Percentiles rank a stretch among this genome's conserved stretches.
Evolutionary conservation across 2,329 filamentous ascomycete genomes (phyloP).

Genomic region (Paracoccidioides brasiliensis): DNA sequence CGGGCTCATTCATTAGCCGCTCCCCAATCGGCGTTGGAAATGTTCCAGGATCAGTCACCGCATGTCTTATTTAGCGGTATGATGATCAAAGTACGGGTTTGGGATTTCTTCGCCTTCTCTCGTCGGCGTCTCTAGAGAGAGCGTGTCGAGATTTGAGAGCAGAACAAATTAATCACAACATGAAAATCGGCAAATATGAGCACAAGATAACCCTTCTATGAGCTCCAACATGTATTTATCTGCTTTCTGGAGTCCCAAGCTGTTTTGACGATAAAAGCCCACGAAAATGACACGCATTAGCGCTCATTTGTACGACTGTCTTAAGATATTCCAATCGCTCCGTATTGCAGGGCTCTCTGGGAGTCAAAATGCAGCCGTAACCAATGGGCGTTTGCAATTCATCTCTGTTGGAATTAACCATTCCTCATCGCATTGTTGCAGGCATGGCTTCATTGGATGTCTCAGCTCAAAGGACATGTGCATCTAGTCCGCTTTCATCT

Average conservation of each 20-base stretch:
- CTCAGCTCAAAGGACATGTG: constrained; percentile 12
- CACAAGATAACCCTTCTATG: neutral
- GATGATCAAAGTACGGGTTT: neutral
- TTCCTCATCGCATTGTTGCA: constrained; percentile 23
- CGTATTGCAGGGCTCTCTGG: neutral
- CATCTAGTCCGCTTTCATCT: constrained; percentile 20
- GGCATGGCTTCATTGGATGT: constrained; percentile 17
- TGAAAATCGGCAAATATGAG: neutral
- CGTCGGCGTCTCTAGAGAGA: neutral
- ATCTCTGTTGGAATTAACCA: constrained; percentile 13
- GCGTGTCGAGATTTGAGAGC: neutral
- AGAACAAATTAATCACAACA: neutral
- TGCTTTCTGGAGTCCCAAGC: neutral
- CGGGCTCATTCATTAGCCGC: neutral
- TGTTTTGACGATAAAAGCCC: neutral
- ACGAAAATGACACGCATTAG: neutral
- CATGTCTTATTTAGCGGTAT: neutral
- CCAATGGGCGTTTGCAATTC: constrained; percentile 12
- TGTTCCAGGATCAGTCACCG: neutral
- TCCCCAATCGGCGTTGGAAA: neutral
- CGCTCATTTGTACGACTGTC: neutral
- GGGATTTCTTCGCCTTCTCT: neutral
- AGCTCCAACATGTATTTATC: neutral
- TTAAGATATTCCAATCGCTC: neutral
- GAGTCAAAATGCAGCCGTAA: neutral